A percentile compares a stretch with the other conserved stretches of the same genome.
Evolutionary conservation across 345 rosid species (phyloP).

Genomic region (Anastatica hierochuntica): DNA sequence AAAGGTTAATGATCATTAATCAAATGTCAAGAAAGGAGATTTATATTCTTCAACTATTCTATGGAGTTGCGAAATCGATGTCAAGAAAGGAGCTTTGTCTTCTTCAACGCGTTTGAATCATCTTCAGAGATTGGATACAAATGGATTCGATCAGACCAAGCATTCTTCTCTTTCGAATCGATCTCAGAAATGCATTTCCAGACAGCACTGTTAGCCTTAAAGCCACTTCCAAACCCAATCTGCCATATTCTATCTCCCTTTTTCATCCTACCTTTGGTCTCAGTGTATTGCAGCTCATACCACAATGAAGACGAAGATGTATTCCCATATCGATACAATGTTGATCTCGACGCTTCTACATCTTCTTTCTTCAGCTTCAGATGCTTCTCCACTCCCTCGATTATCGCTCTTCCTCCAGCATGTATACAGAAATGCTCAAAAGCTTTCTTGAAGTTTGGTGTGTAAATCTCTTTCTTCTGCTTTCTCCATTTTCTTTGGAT

Average conservation of each 20-base stretch:
- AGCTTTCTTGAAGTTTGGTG: constrained; percentile 50
- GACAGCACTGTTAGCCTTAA: constrained; percentile 52
- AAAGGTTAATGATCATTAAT: too few species aligned
- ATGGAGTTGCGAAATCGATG: too few species aligned
- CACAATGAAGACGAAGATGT: constrained; percentile 63
- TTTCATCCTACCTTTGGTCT: constrained; percentile 49
- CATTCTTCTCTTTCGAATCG: constrained; percentile 32
- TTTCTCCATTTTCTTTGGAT: constrained; percentile 19
- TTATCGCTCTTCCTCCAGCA: too few species aligned
- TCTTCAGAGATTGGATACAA: constrained; percentile 32
- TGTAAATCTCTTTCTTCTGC: constrained; percentile 16
- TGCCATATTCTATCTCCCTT: too few species aligned
- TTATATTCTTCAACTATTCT: too few species aligned
- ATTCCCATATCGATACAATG: constrained; percentile 49
- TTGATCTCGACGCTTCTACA: constrained; percentile 57
- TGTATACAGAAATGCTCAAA: constrained; percentile 58
- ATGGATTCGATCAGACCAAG: constrained; percentile 53
- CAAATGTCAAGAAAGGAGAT: too few species aligned
- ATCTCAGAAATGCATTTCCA: constrained; percentile 45
- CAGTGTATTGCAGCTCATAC: constrained; percentile 62
- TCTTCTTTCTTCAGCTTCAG: constrained; percentile 48
- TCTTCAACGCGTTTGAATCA: constrained; percentile 5
- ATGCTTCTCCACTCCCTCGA: constrained; percentile 43
- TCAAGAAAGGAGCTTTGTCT: constrained; percentile 13
- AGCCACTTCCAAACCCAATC: constrained; percentile 67